phyloP scores from a whole-genome alignment of 208 protist genomes.

The Wallacemonas sp. region DNA sequence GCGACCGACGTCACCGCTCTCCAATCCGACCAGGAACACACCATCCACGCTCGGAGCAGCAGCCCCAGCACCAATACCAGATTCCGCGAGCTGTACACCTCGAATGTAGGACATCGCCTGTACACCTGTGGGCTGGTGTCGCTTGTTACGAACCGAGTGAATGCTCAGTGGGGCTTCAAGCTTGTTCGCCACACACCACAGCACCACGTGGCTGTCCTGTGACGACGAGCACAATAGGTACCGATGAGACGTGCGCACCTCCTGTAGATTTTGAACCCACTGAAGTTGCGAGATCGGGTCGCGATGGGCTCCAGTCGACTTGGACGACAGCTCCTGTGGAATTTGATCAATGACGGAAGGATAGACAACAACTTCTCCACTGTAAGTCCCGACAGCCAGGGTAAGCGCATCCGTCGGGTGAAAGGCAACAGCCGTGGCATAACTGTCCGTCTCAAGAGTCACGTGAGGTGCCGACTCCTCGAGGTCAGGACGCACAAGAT shows the following conservation, averaged over 20 bases:
- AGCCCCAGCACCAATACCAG: slow-evolving; percentile 5
- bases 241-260: slow-evolving; percentile 49
- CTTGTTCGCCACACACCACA: slow-evolving; percentile 77
- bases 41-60: slow-evolving; percentile 52
- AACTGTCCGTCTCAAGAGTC: slow-evolving; percentile 75
- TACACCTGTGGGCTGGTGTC: slow-evolving; percentile 59
- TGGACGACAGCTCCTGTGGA: slow-evolving; percentile 38
- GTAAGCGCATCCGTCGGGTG: slow-evolving; percentile 75
- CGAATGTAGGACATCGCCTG: slow-evolving; percentile 48
- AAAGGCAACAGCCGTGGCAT: slow-evolving; percentile 83
- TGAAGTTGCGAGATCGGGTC: slow-evolving; percentile 81
- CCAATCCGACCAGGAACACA: slow-evolving; percentile 72
- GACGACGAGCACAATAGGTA: slow-evolving; percentile 72
- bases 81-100: background rate
- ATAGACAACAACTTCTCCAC: slow-evolving; percentile 81
- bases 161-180: slow-evolving; percentile 52
- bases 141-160: slow-evolving; percentile 58
- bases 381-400: slow-evolving; percentile 90
- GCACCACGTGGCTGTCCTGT: slow-evolving; percentile 75
- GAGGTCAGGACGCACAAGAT: slow-evolving; percentile 65
- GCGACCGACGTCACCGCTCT: slow-evolving; percentile 87
- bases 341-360: slow-evolving; percentile 51
- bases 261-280: slow-evolving; percentile 76
- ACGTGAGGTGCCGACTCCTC: slow-evolving; percentile 64
- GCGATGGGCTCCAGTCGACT: slow-evolving; percentile 39